These are phyloP conservation scores for Raddia distichophylla DNA, from an alignment of 176 grass and related monocot genomes.

Conservation along the genomic window DNA sequence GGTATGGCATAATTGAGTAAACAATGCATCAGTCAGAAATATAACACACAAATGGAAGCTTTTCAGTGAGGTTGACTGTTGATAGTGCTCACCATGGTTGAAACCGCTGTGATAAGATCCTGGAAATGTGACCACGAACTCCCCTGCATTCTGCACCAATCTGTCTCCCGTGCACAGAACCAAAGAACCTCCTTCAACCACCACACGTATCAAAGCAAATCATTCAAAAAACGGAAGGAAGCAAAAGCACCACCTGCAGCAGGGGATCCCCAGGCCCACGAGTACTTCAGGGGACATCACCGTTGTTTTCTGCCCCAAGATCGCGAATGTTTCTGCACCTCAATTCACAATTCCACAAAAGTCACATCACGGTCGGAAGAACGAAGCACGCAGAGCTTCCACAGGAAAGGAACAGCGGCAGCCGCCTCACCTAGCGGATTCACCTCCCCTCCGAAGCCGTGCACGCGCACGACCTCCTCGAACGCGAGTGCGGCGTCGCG, in stretches of 20 bases:
- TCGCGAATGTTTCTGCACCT: slow-evolving; percentile 74
- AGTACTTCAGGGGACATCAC: slow-evolving; percentile 92
- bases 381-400: neutral
- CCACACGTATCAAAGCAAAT: slow-evolving; percentile 24
- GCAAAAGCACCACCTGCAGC: slow-evolving; percentile 67
- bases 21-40: slow-evolving; percentile 6
- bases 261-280: slow-evolving; percentile 76
- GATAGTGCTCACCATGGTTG: slow-evolving; percentile 66
- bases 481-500: slow-evolving; percentile 79
- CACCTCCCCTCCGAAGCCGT: slow-evolving; percentile 77
- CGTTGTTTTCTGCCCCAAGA: slow-evolving; percentile 85
- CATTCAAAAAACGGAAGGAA: neutral
- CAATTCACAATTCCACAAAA: slow-evolving; percentile 6
- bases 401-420: neutral
- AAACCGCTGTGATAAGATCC: slow-evolving; percentile 92
- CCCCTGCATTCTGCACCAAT: slow-evolving; percentile 97
- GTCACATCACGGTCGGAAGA: neutral
- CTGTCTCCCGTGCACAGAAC: slow-evolving; percentile 46
- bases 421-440: slow-evolving; percentile 67
- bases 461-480: slow-evolving; percentile 82
- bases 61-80: slow-evolving; percentile 16
- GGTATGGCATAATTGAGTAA: neutral
- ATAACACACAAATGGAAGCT: neutral
- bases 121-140: slow-evolving; percentile 96
- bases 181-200: neutral